Percentiles rank a stretch among this genome's conserved stretches.
phyloP scores from a whole-genome alignment of 2,329 filamentous ascomycete species.

The Trichoderma aggressivum region DNA sequence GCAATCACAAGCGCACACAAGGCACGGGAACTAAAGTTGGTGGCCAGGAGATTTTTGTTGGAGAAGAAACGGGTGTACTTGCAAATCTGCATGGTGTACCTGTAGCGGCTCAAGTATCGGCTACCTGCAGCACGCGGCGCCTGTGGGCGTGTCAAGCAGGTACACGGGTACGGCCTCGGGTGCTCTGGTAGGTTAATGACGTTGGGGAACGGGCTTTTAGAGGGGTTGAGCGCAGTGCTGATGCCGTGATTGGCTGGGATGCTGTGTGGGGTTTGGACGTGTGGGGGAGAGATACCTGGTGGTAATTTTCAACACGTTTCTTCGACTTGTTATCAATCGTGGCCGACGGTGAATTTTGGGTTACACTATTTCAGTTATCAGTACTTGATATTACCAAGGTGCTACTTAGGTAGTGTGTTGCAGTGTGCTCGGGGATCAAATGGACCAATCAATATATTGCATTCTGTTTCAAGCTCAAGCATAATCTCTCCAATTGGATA shows the following conservation, averaged over 20 bases:
- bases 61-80: not conserved
- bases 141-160: not conserved
- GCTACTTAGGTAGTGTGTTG: too few species aligned
- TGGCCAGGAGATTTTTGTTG: not conserved
- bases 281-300: not conserved
- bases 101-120: not conserved
- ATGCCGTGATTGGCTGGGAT: not conserved
- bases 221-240: not conserved
- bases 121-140: not conserved
- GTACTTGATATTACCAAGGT: too few species aligned
- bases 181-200: not conserved
- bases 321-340: not conserved
- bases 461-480: not conserved
- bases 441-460: not conserved
- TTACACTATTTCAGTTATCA: not conserved
- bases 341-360: not conserved
- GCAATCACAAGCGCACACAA: constrained; percentile 1
- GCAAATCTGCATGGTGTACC: not conserved
- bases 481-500: not conserved
- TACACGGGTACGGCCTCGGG: not conserved
- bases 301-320: not conserved
- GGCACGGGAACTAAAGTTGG: constrained; percentile 5
- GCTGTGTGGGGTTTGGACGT: not conserved
- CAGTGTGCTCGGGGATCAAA: not conserved
- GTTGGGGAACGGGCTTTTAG: not conserved